Evolutionary conservation across 768 basidiomycete genomes (phyloP), one percentile per base, ranked within the genome.

Genomic region (Amanita molliuscula): DNA sequence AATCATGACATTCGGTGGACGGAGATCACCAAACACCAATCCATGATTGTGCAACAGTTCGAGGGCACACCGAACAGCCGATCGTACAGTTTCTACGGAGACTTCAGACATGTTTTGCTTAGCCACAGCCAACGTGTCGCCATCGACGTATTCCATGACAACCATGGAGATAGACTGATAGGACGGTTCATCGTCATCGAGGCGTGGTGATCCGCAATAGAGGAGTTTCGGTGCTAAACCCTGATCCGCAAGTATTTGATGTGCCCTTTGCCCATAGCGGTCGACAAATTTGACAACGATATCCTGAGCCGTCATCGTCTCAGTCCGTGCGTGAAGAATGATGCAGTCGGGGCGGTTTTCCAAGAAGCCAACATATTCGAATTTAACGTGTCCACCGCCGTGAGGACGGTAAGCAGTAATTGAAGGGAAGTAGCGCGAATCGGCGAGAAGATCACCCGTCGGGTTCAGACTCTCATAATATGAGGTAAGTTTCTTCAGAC

Each of bases 251-350:
- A 57, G 48, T 15, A 53, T 28, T 23, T 45, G 47, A 40, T 56
- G 56, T 36, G 47, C 56, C 51, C 16, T 48, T 47, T 50, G 21
- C 21, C 54, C 54, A 31, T 51, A 50, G n/a, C 47, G 47, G 13
- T 49, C 40, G 41, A 62, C 63, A 34, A 70, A 70, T 54, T 68
- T 70, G 53, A 70, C 59, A 3, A 68, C 59, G 11, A 59, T 33
- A 59, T 50, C 18, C 54, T 47, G 21, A 26, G 47, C 2, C 21
- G 45, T 0, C 7, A 18, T 50, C 38, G 15, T 37, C 25, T 37
- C 16, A 41, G 53, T 51, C 48, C 41, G 50, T 10, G 62, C 65
- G 0, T 37, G 56, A 55, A 59, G 61, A 0, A 59, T 59, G 3
- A 58, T 52, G 26, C 62, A 66, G 0, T 53, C 26, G 13, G 35